These are phyloP conservation scores for Suillus variegatus DNA, from an alignment of 768 basidiomycete genomes.

Conservation along the genomic window DNA sequence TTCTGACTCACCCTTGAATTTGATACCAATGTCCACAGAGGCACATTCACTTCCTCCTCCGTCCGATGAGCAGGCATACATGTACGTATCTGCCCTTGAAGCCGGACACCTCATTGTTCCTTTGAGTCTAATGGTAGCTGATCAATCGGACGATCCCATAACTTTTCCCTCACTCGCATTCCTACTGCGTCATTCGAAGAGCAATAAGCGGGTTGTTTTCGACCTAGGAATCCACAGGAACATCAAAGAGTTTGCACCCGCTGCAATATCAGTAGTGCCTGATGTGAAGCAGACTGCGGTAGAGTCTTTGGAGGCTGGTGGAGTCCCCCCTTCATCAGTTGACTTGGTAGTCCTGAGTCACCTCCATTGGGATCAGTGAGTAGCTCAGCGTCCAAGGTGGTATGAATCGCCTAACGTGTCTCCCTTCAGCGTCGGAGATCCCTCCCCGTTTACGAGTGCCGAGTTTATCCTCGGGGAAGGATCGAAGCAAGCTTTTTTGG, in stretches of 20 bases:
- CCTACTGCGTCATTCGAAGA: slow-evolving; percentile 48
- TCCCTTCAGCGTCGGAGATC: slow-evolving; percentile 49
- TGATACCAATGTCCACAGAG: background rate
- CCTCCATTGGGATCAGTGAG: slow-evolving; percentile 49
- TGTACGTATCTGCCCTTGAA: slow-evolving; percentile 57
- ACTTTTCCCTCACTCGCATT: slow-evolving; percentile 52
- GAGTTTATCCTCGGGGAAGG: slow-evolving; percentile 47
- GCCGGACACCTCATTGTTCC: slow-evolving; percentile 46
- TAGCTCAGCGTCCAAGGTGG: slow-evolving; percentile 44
- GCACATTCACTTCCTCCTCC: slow-evolving; percentile 39
- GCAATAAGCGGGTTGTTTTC: slow-evolving; percentile 44
- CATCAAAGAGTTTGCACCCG: slow-evolving; percentile 42
- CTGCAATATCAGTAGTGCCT: slow-evolving; percentile 16
- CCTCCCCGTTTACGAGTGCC: slow-evolving; percentile 41
- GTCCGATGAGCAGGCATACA: slow-evolving; percentile 46
- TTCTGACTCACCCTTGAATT: background rate
- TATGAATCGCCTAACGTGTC: slow-evolving; percentile 37
- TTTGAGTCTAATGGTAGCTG: slow-evolving; percentile 39
- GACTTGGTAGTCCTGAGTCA: slow-evolving; percentile 48
- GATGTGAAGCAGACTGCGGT: slow-evolving; percentile 31
- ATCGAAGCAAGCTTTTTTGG: slow-evolving; percentile 29
- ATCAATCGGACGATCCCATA: slow-evolving; percentile 28
- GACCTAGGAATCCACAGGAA: slow-evolving; percentile 61
- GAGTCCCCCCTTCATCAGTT: slow-evolving; percentile 43
- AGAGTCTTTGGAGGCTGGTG: slow-evolving; percentile 49